phyloP scores from a whole-genome alignment of 257 asterid genomes.

The Echium plantagineum region DNA sequence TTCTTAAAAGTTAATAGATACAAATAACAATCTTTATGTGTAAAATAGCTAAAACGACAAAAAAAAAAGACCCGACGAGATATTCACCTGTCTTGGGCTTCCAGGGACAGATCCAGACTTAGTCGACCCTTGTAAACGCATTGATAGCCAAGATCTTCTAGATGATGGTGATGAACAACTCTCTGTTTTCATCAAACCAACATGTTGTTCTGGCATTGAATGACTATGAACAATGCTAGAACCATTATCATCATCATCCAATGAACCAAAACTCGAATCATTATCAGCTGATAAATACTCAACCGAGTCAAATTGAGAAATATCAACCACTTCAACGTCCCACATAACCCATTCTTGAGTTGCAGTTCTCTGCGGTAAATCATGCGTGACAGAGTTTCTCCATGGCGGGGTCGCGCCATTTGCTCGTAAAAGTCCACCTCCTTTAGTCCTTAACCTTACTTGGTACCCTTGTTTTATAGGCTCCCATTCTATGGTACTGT shows the following conservation, averaged over 20 bases:
- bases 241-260: not conserved
- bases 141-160: constrained; percentile 22
- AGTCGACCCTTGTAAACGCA: constrained; percentile 16
- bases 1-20: too few species aligned
- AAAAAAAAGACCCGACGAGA: too few species aligned
- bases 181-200: not conserved
- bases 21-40: too few species aligned
- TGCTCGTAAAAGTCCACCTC: constrained; percentile 59
- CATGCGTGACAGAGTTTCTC: constrained; percentile 69
- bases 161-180: constrained; percentile 11
- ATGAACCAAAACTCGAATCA: constrained; percentile 24
- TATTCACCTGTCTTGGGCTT: not conserved
- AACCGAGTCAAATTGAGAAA: constrained; percentile 6
- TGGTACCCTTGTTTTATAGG: constrained; percentile 51
- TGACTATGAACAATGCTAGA: not conserved
- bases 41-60: too few species aligned
- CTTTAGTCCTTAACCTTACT: constrained; percentile 47
- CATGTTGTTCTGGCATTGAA: not conserved
- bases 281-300: constrained; percentile 25
- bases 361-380: constrained; percentile 58
- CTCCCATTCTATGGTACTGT: constrained; percentile 43
- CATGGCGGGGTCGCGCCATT: constrained; percentile 79
- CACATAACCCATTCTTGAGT: constrained; percentile 59
- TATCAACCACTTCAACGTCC: constrained; percentile 6
- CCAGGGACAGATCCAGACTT: not conserved